phyloP scores from a whole-genome alignment of 2,329 filamentous ascomycete genomes.

The Fusarium sp. region DNA sequence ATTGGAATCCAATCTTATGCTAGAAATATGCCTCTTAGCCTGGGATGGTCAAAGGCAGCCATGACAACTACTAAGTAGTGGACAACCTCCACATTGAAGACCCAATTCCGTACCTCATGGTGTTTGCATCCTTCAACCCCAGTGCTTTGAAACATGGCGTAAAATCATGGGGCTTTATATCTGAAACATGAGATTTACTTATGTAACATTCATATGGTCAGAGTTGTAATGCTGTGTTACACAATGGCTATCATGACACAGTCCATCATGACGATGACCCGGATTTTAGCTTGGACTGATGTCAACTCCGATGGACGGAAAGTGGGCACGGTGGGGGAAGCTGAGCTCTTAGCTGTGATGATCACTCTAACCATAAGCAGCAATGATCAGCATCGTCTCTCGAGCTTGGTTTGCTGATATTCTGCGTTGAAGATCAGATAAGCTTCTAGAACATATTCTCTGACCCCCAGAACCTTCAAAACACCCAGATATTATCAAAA shows the following conservation, averaged over 20 bases:
- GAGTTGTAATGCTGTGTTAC: neutral
- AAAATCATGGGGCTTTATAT: neutral
- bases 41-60: neutral
- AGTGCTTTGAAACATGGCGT: neutral
- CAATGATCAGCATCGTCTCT: neutral
- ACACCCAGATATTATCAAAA: neutral
- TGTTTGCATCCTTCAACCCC: fast-evolving
- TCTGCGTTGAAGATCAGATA: neutral
- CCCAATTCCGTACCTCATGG: neutral
- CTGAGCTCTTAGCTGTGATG: neutral
- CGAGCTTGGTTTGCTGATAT: neutral
- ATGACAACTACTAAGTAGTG: neutral
- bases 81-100: neutral
- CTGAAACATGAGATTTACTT: too few species aligned
- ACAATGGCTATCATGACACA: neutral
- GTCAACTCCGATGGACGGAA: neutral
- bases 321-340: neutral
- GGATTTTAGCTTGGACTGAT: neutral
- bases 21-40: neutral
- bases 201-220: neutral
- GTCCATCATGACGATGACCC: neutral
- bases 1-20: neutral
- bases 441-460: neutral
- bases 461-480: neutral
- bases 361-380: neutral